Evolutionary conservation across 345 rosid species (phyloP).

Genomic region (Populus tremula): DNA sequence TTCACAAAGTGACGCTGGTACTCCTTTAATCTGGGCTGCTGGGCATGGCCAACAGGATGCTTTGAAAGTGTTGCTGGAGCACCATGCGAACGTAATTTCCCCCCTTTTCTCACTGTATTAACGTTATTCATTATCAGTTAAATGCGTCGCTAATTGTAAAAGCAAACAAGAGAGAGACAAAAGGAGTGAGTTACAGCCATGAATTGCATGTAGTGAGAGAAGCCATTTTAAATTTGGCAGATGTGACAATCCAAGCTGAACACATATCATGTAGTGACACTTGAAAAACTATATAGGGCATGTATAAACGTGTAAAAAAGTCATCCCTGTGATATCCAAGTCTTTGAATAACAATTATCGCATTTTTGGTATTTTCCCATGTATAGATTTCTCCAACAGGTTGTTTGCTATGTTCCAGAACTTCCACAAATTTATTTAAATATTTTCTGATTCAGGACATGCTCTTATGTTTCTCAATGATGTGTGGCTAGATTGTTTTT

Average conservation of each 20-base stretch:
- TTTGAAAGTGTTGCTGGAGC: slow-evolving; percentile 65
- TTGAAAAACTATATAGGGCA: not conserved
- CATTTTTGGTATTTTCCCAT: not conserved
- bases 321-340: not conserved
- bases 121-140: not conserved
- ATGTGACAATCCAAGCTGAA: not conserved
- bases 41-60: slow-evolving; percentile 79
- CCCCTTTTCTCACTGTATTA: not conserved
- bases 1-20: slow-evolving; percentile 83
- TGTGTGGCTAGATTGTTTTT: not conserved
- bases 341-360: not conserved
- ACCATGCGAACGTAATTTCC: slow-evolving; percentile 63
- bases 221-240: not conserved
- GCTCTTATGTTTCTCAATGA: not conserved
- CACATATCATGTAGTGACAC: not conserved
- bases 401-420: not conserved
- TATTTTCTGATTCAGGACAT: not conserved
- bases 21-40: slow-evolving; percentile 90
- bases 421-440: not conserved
- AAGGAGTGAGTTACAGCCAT: not conserved
- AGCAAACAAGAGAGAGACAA: not conserved
- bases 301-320: not conserved
- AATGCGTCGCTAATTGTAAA: not conserved
- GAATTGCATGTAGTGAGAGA: not conserved
- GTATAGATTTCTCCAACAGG: not conserved